Conservation (phyloP, 306 rosid species). For the Rosa lucieae region DNA sequence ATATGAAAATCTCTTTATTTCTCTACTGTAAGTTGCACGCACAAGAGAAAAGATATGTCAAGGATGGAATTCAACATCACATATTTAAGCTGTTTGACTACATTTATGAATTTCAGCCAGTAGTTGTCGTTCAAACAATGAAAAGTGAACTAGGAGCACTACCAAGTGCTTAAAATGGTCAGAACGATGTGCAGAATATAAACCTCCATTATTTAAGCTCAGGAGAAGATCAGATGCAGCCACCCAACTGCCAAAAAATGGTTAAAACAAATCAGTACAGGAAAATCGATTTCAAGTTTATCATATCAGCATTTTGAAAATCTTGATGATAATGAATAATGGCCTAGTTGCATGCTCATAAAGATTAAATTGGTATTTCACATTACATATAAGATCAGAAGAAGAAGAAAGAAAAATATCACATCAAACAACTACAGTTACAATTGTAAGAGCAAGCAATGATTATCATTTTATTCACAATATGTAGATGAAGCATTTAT, state of each 20-base stretch:
- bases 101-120: constrained; percentile 19
- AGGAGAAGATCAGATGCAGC: constrained; percentile 45
- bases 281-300: not conserved
- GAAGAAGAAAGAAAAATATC: not conserved
- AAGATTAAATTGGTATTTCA: not conserved
- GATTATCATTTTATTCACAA: not conserved
- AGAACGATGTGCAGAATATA: not conserved
- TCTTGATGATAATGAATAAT: not conserved
- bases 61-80: constrained; percentile 22
- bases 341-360: not conserved
- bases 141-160: constrained; percentile 19
- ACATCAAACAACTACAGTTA: not conserved
- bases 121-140: constrained; percentile 18
- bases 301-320: not conserved
- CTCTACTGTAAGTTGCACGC: not conserved
- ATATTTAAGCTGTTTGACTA: constrained; percentile 5
- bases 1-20: not conserved
- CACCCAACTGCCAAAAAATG: constrained; percentile 71
- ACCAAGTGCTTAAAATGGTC: constrained; percentile 18
- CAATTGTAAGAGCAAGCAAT: not conserved
- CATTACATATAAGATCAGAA: not conserved
- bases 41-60: constrained; percentile 8
- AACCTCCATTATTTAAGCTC: constrained; percentile 29
- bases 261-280: constrained; percentile 13
- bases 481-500: not conserved